These are phyloP conservation scores for Colletotrichum camelliae DNA, from an alignment of 2,329 filamentous ascomycete genomes.

Conservation along the genomic window DNA sequence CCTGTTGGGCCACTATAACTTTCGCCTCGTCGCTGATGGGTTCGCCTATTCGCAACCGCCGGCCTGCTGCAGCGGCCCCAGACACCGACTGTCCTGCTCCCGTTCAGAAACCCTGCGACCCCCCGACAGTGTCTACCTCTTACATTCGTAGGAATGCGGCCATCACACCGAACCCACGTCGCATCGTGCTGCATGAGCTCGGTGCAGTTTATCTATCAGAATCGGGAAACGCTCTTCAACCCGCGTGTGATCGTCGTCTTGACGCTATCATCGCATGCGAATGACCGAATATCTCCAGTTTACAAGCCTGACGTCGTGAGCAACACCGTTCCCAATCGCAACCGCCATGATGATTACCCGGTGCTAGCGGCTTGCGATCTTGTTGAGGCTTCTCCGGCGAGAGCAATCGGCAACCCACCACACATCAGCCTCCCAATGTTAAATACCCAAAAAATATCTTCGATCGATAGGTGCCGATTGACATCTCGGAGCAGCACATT, in stretches of 20 bases:
- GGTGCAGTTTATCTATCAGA: background rate
- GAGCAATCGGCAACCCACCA: background rate
- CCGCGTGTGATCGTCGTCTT: background rate
- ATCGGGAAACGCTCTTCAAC: background rate
- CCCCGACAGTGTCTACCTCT: background rate
- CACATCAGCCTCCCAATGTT: background rate
- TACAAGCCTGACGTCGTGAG: background rate
- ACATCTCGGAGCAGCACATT: background rate
- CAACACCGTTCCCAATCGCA: background rate
- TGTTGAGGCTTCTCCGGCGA: background rate
- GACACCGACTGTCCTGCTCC: background rate
- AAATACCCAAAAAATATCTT: background rate
- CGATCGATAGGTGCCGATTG: background rate
- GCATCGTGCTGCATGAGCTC: background rate
- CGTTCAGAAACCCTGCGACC: background rate
- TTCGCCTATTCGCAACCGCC: background rate
- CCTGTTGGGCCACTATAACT: background rate
- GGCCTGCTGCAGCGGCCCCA: background rate
- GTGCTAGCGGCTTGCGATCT: background rate
- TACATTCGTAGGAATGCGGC: background rate
- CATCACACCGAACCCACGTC: background rate
- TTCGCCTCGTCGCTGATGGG: background rate
- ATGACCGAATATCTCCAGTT: background rate
- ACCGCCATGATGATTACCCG: background rate
- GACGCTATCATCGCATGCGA: background rate